These are phyloP conservation scores for Amaranthus tricolor DNA, from an alignment of 179 eudicot species.

Conservation along the genomic window DNA sequence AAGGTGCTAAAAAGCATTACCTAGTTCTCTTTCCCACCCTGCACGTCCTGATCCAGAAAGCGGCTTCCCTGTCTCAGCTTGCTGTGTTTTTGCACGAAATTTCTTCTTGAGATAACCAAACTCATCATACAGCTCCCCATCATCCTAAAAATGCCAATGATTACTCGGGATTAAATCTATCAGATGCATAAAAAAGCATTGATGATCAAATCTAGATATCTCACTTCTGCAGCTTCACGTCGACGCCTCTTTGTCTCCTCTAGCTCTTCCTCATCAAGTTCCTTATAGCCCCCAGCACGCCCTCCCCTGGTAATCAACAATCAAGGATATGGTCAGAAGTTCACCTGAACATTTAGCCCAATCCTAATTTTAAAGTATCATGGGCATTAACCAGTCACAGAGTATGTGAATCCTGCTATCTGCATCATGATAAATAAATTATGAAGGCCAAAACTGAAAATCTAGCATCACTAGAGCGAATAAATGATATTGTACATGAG, in stretches of 20 bases:
- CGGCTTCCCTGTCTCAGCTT: constrained; percentile 57
- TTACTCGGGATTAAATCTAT: background rate
- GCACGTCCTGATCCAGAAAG: constrained; percentile 93
- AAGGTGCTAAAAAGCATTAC: constrained; percentile 34
- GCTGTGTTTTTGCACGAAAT: constrained; percentile 80
- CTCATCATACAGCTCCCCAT: constrained; percentile 98
- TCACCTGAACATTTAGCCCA: background rate
- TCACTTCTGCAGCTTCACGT: constrained; percentile 95
- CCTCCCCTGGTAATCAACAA: constrained; percentile 66
- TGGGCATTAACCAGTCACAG: background rate
- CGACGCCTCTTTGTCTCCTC: constrained; percentile 91
- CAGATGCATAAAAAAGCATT: background rate
- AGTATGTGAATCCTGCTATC: too few species aligned
- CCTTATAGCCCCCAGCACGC: constrained; percentile 98
- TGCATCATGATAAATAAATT: background rate
- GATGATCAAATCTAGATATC: constrained; percentile 8
- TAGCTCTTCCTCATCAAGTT: constrained; percentile 94
- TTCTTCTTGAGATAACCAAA: constrained; percentile 96
- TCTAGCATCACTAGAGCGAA: background rate
- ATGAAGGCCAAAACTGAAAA: background rate
- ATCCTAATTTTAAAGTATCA: background rate
- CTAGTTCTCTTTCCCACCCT: constrained; percentile 93
- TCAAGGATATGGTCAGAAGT: constrained; percentile 5
- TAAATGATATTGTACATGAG: background rate
- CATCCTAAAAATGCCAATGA: constrained; percentile 56